Conservation (phyloP, 202 grass and related monocot genomes). For the Dendrocalamus latiflorus region DNA sequence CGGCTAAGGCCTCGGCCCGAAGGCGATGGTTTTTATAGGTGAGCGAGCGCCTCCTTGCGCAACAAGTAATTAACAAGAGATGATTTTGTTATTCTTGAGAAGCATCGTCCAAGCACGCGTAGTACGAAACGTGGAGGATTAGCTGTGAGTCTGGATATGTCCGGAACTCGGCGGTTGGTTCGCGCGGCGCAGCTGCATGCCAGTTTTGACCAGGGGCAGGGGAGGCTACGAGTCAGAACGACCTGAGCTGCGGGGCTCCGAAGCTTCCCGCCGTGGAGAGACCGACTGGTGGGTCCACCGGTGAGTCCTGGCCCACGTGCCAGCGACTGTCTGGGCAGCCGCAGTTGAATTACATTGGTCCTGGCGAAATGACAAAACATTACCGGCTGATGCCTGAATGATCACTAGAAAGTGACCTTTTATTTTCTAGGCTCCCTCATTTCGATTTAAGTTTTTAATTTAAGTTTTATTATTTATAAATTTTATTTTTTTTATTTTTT, state of each 20-base stretch:
- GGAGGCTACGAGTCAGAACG: no score
- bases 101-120: background rate
- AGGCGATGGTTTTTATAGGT: conserved; percentile 15
- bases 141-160: background rate
- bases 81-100: background rate
- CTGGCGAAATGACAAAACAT: no score
- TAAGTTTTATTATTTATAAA: no score
- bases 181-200: conserved; percentile 8
- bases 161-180: conserved; percentile 10
- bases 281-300: no score
- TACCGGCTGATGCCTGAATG: background rate
- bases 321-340: no score
- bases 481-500: no score
- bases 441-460: no score
- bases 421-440: no score
- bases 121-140: background rate
- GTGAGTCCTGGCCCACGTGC: no score
- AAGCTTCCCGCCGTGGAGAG: no score
- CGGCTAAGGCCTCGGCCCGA: background rate
- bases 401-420: background rate
- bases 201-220: conserved; percentile 24
- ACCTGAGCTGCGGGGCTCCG: no score
- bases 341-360: no score
- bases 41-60: background rate
- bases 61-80: background rate